These are phyloP conservation scores for Penicillium atrosanguineum DNA, from an alignment of 495 filamentous ascomycete species.

Conservation along the genomic window DNA sequence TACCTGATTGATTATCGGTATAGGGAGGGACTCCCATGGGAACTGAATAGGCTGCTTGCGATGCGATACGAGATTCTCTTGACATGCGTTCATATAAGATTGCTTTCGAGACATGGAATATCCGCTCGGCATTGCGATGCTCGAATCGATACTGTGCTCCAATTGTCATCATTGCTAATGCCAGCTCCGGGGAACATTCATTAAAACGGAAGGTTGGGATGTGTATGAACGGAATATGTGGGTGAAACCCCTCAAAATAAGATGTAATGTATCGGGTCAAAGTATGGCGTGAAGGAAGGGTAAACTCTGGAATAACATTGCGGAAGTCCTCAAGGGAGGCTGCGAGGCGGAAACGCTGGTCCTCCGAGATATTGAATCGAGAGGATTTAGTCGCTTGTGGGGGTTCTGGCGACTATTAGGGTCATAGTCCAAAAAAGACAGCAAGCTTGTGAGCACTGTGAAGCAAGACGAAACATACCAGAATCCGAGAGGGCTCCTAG, in stretches of 20 bases:
- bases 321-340: slow-evolving; percentile 37
- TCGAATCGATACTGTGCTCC: slow-evolving; percentile 40
- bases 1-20: slow-evolving; percentile 8
- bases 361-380: slow-evolving; percentile 35
- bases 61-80: slow-evolving; percentile 21
- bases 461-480: slow-evolving; percentile 19
- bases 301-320: slow-evolving; percentile 38
- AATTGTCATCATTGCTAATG: slow-evolving; percentile 34
- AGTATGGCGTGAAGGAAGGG: slow-evolving; percentile 38
- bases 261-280: slow-evolving; percentile 38
- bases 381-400: slow-evolving; percentile 26
- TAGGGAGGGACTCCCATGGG: slow-evolving; percentile 15
- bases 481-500: slow-evolving; percentile 34
- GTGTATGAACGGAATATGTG: slow-evolving; percentile 38
- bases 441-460: neutral
- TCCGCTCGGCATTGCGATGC: slow-evolving; percentile 33
- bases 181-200: slow-evolving; percentile 31
- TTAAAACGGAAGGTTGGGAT: slow-evolving; percentile 35
- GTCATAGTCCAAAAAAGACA: neutral
- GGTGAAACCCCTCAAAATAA: slow-evolving; percentile 38
- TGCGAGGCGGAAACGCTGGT: slow-evolving; percentile 36
- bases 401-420: slow-evolving; percentile 23
- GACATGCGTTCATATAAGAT: slow-evolving; percentile 31
- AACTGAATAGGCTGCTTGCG: slow-evolving; percentile 10
- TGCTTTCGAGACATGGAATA: slow-evolving; percentile 37